These are phyloP conservation scores for Petrea volubilis DNA, from an alignment of 257 asterid species.

Conservation along the genomic window DNA sequence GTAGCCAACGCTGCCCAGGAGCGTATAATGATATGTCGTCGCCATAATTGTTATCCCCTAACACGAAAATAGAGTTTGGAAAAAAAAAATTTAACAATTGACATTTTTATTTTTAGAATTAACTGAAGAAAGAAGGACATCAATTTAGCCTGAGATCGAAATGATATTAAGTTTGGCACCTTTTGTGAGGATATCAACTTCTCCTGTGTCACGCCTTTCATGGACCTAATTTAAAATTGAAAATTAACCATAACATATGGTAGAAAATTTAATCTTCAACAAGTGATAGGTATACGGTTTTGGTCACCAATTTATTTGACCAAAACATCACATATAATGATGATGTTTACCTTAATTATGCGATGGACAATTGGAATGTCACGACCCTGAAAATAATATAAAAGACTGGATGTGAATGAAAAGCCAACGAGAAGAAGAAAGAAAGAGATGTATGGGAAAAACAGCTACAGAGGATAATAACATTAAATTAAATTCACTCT, in stretches of 20 bases:
- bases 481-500: slow-evolving; percentile 15
- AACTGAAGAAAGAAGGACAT: neutral
- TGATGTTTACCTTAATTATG: slow-evolving; percentile 55
- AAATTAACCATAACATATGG: neutral
- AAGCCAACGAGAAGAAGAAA: slow-evolving; percentile 12
- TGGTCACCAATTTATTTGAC: neutral
- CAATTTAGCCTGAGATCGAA: neutral
- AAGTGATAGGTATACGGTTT: neutral
- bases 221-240: slow-evolving; percentile 49
- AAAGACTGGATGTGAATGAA: neutral
- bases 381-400: slow-evolving; percentile 43
- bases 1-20: slow-evolving; percentile 70
- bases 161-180: slow-evolving; percentile 38
- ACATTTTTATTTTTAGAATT: neutral
- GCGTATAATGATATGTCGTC: slow-evolving; percentile 68
- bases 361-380: slow-evolving; percentile 84
- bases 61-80: neutral
- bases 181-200: slow-evolving; percentile 73
- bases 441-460: neutral
- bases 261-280: neutral
- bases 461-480: neutral
- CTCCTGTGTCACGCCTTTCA: slow-evolving; percentile 57
- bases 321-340: neutral
- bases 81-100: neutral
- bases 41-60: slow-evolving; percentile 57